These are phyloP conservation scores for Musa schizocarpa DNA, from an alignment of 176 grass and related monocot species.

Conservation along the genomic window DNA sequence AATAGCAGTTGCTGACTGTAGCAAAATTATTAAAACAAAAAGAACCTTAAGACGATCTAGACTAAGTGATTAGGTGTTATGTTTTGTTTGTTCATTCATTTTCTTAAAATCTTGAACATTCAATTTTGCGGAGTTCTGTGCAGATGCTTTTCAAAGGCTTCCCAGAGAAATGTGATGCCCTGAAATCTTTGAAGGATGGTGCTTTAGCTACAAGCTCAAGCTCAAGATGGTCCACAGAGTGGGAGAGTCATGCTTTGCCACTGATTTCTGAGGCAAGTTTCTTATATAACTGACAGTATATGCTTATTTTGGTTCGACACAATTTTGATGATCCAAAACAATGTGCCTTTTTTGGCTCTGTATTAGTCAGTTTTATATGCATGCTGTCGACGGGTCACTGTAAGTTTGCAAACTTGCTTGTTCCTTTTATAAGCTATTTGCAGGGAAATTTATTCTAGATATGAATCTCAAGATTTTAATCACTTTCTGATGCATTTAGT, in stretches of 20 bases:
- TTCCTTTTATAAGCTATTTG: no score
- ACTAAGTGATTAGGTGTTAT: neutral
- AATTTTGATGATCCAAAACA: no score
- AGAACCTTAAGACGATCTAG: neutral
- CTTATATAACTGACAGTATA: neutral
- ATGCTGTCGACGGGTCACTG: no score
- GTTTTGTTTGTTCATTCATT: neutral
- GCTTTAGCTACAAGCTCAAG: conserved; percentile 47
- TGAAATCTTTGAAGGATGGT: conserved; percentile 61
- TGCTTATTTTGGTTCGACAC: no score
- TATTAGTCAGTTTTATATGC: no score
- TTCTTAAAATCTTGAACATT: neutral
- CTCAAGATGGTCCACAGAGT: conserved; percentile 65
- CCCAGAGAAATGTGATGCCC: conserved; percentile 48
- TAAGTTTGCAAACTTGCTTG: no score
- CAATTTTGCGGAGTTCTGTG: conserved; percentile 9
- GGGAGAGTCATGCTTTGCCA: conserved; percentile 59
- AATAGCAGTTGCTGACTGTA: neutral
- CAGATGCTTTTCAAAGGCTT: conserved; percentile 94
- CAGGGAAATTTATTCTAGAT: no score
- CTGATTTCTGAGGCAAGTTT: conserved; percentile 47
- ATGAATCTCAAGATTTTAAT: no score
- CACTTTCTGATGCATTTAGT: no score
- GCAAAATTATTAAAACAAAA: neutral
- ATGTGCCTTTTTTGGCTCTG: no score